Percentiles rank a stretch among this genome's conserved stretches.
These are phyloP conservation scores for Gryganskiella cystojenkinii DNA, from an alignment of 192 early-diverging fungal species.

Conservation along the genomic window DNA sequence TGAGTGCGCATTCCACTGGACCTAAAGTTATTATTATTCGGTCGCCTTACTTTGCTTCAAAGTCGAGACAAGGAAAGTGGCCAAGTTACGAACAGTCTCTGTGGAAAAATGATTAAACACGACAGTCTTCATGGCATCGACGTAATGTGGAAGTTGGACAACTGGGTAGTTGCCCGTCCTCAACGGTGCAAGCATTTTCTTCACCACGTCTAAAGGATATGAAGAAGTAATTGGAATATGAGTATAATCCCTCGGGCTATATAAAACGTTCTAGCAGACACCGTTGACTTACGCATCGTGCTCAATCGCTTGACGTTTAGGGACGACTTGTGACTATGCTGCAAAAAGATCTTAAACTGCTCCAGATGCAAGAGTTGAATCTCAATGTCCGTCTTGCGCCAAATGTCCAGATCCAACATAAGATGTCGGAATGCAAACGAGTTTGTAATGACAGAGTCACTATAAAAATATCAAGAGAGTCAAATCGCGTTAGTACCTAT, in stretches of 20 bases:
- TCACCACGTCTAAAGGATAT: slow-evolving; percentile 62
- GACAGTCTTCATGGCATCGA: slow-evolving; percentile 64
- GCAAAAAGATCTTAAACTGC: slow-evolving; percentile 69
- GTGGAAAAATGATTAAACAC: slow-evolving; percentile 66
- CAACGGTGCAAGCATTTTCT: slow-evolving; percentile 69
- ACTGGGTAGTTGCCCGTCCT: slow-evolving; percentile 66
- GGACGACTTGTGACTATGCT: slow-evolving; percentile 62
- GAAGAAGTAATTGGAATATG: background rate
- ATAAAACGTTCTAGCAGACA: background rate
- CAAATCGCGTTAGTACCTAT: background rate
- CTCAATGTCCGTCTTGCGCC: slow-evolving; percentile 63
- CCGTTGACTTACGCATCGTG: slow-evolving; percentile 64
- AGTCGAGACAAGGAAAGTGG: slow-evolving; percentile 72
- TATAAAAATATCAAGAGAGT: slow-evolving; percentile 3
- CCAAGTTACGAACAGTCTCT: slow-evolving; percentile 67
- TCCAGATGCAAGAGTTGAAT: slow-evolving; percentile 69
- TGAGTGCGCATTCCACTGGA: background rate
- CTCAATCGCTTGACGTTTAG: slow-evolving; percentile 68
- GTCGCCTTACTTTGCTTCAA: slow-evolving; percentile 60
- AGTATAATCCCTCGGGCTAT: background rate
- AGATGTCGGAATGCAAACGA: slow-evolving; percentile 70
- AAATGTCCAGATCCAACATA: slow-evolving; percentile 76
- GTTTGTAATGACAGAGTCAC: slow-evolving; percentile 74
- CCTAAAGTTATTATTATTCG: background rate
- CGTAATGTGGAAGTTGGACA: slow-evolving; percentile 61